These are phyloP conservation scores for Erigeron philadelphicus DNA, from an alignment of 140 eudicot species.

Conservation along the genomic window DNA sequence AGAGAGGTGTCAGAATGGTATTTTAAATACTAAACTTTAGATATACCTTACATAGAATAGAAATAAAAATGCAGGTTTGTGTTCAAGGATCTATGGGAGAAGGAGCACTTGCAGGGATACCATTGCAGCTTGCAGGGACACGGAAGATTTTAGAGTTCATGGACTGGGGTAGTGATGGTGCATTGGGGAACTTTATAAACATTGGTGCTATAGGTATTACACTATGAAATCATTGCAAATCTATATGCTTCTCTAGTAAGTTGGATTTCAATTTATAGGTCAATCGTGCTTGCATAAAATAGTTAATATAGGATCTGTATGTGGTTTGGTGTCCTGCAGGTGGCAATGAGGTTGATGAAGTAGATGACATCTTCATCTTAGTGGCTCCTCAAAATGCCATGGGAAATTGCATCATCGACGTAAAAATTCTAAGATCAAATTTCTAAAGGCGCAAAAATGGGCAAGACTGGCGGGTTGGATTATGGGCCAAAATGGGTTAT, in stretches of 20 bases:
- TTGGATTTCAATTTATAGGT: slow-evolving; percentile 3
- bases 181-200: slow-evolving; percentile 74
- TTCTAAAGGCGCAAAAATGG: neutral
- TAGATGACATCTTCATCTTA: slow-evolving; percentile 84
- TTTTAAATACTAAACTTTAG: neutral
- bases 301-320: neutral
- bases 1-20: neutral
- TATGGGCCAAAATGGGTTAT: neutral
- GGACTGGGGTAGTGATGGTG: slow-evolving; percentile 99
- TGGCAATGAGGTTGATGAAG: slow-evolving; percentile 80
- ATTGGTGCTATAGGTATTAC: slow-evolving; percentile 82
- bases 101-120: slow-evolving; percentile 97
- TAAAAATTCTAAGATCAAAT: slow-evolving; percentile 24
- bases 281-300: slow-evolving; percentile 12
- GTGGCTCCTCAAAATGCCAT: slow-evolving; percentile 99
- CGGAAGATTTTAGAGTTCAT: slow-evolving; percentile 85
- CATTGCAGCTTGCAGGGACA: slow-evolving; percentile 93
- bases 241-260: no score
- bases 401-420: slow-evolving; percentile 94
- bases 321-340: slow-evolving; percentile 40
- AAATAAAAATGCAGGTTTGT: slow-evolving; percentile 51
- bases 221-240: no score
- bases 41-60: neutral
- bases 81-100: slow-evolving; percentile 99
- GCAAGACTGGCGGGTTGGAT: neutral